Evolutionary conservation across 768 basidiomycete genomes (phyloP).

Genomic region (Tephrocybe sp.): DNA sequence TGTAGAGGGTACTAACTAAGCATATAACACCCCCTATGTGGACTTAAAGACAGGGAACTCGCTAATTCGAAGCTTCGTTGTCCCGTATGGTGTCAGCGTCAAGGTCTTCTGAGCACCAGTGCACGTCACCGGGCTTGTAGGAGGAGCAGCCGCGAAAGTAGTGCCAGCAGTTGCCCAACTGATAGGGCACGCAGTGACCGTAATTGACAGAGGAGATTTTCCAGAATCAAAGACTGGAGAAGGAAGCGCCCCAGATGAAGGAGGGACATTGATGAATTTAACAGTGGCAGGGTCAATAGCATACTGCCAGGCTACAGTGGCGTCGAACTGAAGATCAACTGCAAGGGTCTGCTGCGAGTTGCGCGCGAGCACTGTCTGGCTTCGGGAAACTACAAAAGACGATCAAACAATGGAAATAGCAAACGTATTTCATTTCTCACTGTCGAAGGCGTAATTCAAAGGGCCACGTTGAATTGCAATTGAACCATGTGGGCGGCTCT

Average conservation of each 20-base stretch:
- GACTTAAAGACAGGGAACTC: slow-evolving; percentile 39
- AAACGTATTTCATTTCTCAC: too few relatives aligned
- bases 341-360: slow-evolving; percentile 45
- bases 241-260: slow-evolving; percentile 34
- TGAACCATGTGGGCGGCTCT: slow-evolving; percentile 48
- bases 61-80: slow-evolving; percentile 36
- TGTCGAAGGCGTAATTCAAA: slow-evolving; percentile 55
- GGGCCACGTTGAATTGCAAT: slow-evolving; percentile 54
- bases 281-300: slow-evolving; percentile 50
- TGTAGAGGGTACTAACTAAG: not conserved
- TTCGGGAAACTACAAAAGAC: slow-evolving; percentile 28
- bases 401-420: too few relatives aligned
- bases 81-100: slow-evolving; percentile 45
- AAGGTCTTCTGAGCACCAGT: slow-evolving; percentile 39
- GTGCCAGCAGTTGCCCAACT: slow-evolving; percentile 44
- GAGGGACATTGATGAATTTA: slow-evolving; percentile 33
- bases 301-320: slow-evolving; percentile 48
- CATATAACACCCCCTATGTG: slow-evolving; percentile 4
- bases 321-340: slow-evolving; percentile 48
- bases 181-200: slow-evolving; percentile 48
- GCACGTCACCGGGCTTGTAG: slow-evolving; percentile 41
- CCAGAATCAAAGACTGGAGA: slow-evolving; percentile 50
- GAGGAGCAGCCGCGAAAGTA: slow-evolving; percentile 48
- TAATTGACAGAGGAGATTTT: slow-evolving; percentile 44
- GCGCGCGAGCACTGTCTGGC: slow-evolving; percentile 35